Evolutionary conservation across 1,284 basidiomycete genomes (phyloP).

Genomic region (Paramarasmius palmivorus): DNA sequence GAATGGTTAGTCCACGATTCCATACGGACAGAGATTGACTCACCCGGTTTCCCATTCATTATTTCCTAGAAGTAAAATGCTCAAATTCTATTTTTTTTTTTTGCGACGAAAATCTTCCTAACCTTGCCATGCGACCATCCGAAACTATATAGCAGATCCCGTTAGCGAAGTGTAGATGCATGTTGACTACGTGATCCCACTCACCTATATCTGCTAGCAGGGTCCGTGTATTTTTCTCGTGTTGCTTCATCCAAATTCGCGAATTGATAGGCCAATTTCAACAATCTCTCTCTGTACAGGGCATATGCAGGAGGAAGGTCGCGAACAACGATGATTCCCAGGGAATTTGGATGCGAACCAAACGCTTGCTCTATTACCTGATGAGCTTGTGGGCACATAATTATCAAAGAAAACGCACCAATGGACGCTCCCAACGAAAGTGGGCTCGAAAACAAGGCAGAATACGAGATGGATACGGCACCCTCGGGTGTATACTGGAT

Average conservation of each 20-base stretch:
- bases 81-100: background rate
- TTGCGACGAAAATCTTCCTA: background rate
- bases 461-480: slow-evolving; percentile 73
- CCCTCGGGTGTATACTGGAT: slow-evolving; percentile 51
- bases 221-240: slow-evolving; percentile 73
- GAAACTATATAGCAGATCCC: slow-evolving; percentile 61
- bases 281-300: slow-evolving; percentile 63
- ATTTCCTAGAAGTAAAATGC: slow-evolving; percentile 61
- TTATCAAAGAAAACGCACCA: slow-evolving; percentile 37
- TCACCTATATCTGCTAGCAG: slow-evolving; percentile 69
- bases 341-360: slow-evolving; percentile 70
- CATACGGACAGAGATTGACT: background rate
- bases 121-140: slow-evolving; percentile 95
- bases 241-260: slow-evolving; percentile 63
- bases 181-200: too few species aligned
- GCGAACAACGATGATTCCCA: slow-evolving; percentile 80
- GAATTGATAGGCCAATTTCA: slow-evolving; percentile 75
- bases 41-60: slow-evolving; percentile 89
- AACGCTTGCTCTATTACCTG: slow-evolving; percentile 66
- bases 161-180: too few species aligned
- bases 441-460: slow-evolving; percentile 59
- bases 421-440: slow-evolving; percentile 61
- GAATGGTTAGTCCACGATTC: background rate
- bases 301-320: slow-evolving; percentile 75
- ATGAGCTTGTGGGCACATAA: background rate